A percentile compares a stretch with the other conserved stretches of the same genome.
Conservation (phyloP, 805 yeast species). For the Teunomyces kruisii region DNA sequence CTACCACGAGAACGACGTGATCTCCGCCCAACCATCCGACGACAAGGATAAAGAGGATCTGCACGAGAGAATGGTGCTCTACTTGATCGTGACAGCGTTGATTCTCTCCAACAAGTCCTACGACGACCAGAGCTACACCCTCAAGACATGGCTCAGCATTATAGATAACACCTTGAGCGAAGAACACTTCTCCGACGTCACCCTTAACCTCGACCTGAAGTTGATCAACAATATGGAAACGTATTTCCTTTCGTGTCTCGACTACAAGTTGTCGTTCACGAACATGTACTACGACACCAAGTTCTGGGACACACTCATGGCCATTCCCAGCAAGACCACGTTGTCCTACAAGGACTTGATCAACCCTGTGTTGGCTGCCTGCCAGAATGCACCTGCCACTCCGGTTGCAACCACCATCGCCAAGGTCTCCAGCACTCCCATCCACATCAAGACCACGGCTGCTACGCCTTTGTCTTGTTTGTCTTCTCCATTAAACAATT, state of each 20-base stretch:
- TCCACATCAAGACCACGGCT: conserved; percentile 3
- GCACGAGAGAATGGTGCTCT: conserved; percentile 16
- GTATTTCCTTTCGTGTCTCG: conserved; percentile 24
- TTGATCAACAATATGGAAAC: conserved; percentile 29
- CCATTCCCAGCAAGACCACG: conserved; percentile 4
- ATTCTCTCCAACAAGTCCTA: conserved; percentile 41
- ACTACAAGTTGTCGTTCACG: conserved; percentile 28
- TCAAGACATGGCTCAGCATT: conserved; percentile 46
- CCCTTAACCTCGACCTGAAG: conserved; percentile 6
- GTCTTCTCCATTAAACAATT: conserved; percentile 6
- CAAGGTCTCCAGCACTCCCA: background rate
- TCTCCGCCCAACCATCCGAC: conserved; percentile 2
- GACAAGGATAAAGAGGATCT: conserved; percentile 7
- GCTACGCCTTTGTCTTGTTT: background rate
- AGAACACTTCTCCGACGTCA: background rate
- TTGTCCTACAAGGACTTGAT: background rate
- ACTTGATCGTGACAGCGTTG: conserved; percentile 24
- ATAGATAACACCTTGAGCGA: conserved; percentile 11
- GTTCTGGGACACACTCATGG: conserved; percentile 23
- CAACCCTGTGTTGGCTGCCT: background rate
- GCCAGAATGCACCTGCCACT: conserved; percentile 2
- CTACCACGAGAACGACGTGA: conserved; percentile 14
- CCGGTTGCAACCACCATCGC: conserved; percentile 8
- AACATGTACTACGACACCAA: conserved; percentile 16
- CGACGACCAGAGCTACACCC: conserved; percentile 51